Evolutionary conservation across 1,284 basidiomycete genomes (phyloP), one percentile per base, ranked within the genome.

Genomic region (Sporisorium reilianum): DNA sequence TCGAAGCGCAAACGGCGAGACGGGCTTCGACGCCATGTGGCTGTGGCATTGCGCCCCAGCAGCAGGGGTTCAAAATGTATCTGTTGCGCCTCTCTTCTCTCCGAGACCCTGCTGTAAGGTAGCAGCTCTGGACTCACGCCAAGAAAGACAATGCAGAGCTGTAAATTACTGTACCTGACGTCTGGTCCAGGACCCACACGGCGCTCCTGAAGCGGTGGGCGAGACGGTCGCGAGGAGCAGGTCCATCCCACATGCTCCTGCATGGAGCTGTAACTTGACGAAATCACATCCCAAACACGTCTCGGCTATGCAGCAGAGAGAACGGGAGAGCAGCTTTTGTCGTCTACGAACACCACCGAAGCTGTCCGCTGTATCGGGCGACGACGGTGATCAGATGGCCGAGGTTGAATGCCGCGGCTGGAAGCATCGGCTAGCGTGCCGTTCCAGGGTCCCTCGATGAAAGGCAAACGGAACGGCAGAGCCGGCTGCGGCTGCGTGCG

Each of bases 21-120:
- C 28, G 46, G 28, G 18, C 18, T 30, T 32, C 28, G 46, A 30
- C 20, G 46, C 46, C 46, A 48, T 48, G 26, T 48, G 46, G 26
- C 46, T 8, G 26, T 28, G 46, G 14, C 46, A 32, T 12, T 46
- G 18, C 25, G 25, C 5, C 45, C 26, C 45, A 3, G 36, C 36
- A n/a, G n/a, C n/a, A n/a, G n/a, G n/a, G n/a, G n/a, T n/a, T n/a
- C n/a, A n/a, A n/a, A n/a, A n/a, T n/a, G n/a, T n/a, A n/a, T 30
- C 26, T 28, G 10, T 30, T 20, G 46, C 46, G 46, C 18, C 28
- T 20, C 26, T 48, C n/a, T 48, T 8, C 26, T 26, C 38, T n/a
- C 38, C 38, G n/a, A 20, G n/a, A 41, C 38, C 38, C 20, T n/a
- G n/a, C n/a, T n/a, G n/a, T n/a, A n/a, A n/a, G n/a, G n/a, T n/a